Evolutionary conservation across 306 rosid genomes (phyloP).

Genomic region (Herpetospermum pedunculosum): DNA sequence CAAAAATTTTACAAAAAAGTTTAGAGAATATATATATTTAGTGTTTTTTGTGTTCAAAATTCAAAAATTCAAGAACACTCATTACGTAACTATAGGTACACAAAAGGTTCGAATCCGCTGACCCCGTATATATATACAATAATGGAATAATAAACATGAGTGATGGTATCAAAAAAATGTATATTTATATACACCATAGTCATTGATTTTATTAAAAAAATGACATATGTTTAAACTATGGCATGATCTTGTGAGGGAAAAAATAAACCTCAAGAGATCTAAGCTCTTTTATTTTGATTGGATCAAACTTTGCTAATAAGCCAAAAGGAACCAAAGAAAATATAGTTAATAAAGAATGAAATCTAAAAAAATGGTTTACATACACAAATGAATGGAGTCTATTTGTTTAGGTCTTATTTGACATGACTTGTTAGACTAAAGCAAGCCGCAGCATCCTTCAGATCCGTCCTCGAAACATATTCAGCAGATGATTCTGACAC

Average conservation of each 20-base stretch:
- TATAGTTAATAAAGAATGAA: background rate
- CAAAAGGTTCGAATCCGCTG: too few relatives aligned
- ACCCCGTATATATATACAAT: too few relatives aligned
- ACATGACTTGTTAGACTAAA: conserved; percentile 17
- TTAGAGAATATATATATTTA: too few relatives aligned
- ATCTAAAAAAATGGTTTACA: background rate
- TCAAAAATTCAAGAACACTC: too few relatives aligned
- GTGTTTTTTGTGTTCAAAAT: too few relatives aligned
- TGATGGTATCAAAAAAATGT: too few relatives aligned
- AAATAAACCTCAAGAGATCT: background rate
- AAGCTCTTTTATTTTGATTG: background rate
- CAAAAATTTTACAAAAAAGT: background rate
- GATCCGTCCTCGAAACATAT: conserved; percentile 12
- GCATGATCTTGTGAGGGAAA: background rate
- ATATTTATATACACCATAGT: background rate
- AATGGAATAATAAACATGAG: too few relatives aligned
- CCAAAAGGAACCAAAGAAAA: background rate
- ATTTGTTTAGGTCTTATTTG: background rate
- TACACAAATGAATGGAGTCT: background rate
- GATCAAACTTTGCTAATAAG: background rate
- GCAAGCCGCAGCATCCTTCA: conserved; percentile 29
- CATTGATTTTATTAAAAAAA: background rate
- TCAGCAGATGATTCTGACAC: conserved; percentile 8
- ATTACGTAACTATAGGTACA: too few relatives aligned
- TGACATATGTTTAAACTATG: background rate